Evolutionary conservation across 805 yeast species (phyloP).

Genomic region (Yarrowia divulgata): DNA sequence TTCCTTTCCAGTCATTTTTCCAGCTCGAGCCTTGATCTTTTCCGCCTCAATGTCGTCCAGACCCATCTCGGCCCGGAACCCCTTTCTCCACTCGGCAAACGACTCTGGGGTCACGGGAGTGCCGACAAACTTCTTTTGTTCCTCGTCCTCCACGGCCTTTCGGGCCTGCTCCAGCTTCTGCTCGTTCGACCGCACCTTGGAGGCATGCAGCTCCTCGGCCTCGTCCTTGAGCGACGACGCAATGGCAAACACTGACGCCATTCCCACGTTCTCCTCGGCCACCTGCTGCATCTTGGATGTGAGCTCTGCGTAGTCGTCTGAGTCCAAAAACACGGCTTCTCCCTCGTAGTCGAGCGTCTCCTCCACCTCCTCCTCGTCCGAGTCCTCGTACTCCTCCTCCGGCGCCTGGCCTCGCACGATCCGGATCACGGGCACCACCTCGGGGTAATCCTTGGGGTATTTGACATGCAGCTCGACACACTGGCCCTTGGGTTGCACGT

Average conservation of each 20-base stretch:
- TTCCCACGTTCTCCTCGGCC: slow-evolving; percentile 82
- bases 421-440: slow-evolving; percentile 68
- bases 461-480: slow-evolving; percentile 62
- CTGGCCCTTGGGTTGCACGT: slow-evolving; percentile 68
- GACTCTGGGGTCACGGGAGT: slow-evolving; percentile 85
- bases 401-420: slow-evolving; percentile 54
- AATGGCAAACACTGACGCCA: slow-evolving; percentile 88
- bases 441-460: slow-evolving; percentile 85
- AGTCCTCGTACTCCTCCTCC: slow-evolving; percentile 53
- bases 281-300: slow-evolving; percentile 45
- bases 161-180: slow-evolving; percentile 64
- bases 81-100: slow-evolving; percentile 73
- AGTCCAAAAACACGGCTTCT: slow-evolving; percentile 54
- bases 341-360: slow-evolving; percentile 57
- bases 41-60: slow-evolving; percentile 58
- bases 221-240: slow-evolving; percentile 79
- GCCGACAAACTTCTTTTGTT: slow-evolving; percentile 88
- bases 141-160: slow-evolving; percentile 73
- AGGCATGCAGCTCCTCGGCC: slow-evolving; percentile 72
- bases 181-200: slow-evolving; percentile 63
- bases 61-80: slow-evolving; percentile 76
- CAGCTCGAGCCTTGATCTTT: slow-evolving; percentile 63
- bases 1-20: slow-evolving; percentile 84
- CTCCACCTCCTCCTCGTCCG: slow-evolving; percentile 56
- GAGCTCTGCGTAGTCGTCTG: slow-evolving; percentile 48